Evolutionary conservation across 1,284 basidiomycete genomes (phyloP), one percentile per base, ranked within the genome.

Genomic region (Tilletiaria anomala): DNA sequence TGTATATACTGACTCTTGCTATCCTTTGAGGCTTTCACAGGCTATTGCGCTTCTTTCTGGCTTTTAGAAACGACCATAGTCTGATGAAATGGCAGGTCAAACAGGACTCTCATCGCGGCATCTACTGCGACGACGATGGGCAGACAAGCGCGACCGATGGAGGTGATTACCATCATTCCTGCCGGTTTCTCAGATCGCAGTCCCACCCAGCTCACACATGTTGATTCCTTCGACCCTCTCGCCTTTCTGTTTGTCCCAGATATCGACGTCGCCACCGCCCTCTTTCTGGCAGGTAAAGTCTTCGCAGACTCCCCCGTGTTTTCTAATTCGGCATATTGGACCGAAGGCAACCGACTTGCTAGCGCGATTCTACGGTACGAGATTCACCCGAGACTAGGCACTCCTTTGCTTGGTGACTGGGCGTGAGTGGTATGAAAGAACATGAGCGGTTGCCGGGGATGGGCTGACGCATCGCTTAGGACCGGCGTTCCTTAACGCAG

Each of bases 71-170:
- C 37, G 26, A 44, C 1, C 42, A 50, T 18, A 57, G 59, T 2
- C 42, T 61, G 19, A 61, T 61, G 59, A 54, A 52, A 39, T 61
- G 59, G 59, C 59, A 61, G 37, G 41, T 61, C 3, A 55, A 55
- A 31, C 47, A 33, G 42, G 40, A 4, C 8, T 17, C 29, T 8
- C 23, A 34, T 31, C 16, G 21, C 35, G 4, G 40, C 31, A 32
- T 54, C 34, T 61, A 50, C 36, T 51, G 54, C 11, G 53, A 47
- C 8, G 50, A 56, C 12, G 59, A 61, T 18, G 59, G 55, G 0
- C 23, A 38, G 12, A 54, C 51, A 1, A 51, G 45, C 6, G 59
- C 59, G 4, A 61, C 59, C 3, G 59, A 61, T 39, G 59, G 59
- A 17, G 48, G 47, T 42, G 19, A 36, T 32, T 45, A 24, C 31